phyloP scores from a whole-genome alignment of 768 basidiomycete genomes.

The Pisolithus sp. region DNA sequence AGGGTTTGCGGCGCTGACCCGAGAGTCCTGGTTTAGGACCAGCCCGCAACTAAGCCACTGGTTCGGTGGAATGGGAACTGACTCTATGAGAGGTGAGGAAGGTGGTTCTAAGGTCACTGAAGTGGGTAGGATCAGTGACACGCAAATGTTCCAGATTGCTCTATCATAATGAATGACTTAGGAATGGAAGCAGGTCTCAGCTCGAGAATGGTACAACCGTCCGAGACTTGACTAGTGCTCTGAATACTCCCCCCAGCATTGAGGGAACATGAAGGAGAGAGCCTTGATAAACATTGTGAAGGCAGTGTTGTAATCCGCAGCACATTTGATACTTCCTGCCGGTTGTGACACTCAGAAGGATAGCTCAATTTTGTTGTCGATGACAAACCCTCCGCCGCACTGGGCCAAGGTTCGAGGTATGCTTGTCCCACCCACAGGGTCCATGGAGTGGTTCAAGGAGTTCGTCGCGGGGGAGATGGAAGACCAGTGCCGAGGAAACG shows the following conservation, averaged over 20 bases:
- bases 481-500: slow-evolving; percentile 12
- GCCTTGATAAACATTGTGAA: neutral
- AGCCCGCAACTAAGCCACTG: neutral
- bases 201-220: neutral
- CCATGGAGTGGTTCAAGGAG: slow-evolving; percentile 20
- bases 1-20: neutral
- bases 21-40: neutral
- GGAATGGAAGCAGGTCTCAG: neutral
- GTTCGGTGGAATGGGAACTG: neutral
- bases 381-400: slow-evolving; percentile 20
- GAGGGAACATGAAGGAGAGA: neutral
- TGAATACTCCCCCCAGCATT: neutral
- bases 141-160: neutral
- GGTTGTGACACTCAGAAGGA: neutral
- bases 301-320: neutral
- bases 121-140: neutral
- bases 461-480: slow-evolving; percentile 60
- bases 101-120: neutral
- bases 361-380: neutral
- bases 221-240: neutral
- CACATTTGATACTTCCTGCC: neutral
- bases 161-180: neutral
- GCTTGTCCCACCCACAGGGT: slow-evolving; percentile 17
- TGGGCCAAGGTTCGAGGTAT: slow-evolving; percentile 21
- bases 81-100: neutral